These are phyloP conservation scores for Akanthomyces uredinophilus DNA, from an alignment of 2,329 filamentous ascomycete species.

Conservation along the genomic window DNA sequence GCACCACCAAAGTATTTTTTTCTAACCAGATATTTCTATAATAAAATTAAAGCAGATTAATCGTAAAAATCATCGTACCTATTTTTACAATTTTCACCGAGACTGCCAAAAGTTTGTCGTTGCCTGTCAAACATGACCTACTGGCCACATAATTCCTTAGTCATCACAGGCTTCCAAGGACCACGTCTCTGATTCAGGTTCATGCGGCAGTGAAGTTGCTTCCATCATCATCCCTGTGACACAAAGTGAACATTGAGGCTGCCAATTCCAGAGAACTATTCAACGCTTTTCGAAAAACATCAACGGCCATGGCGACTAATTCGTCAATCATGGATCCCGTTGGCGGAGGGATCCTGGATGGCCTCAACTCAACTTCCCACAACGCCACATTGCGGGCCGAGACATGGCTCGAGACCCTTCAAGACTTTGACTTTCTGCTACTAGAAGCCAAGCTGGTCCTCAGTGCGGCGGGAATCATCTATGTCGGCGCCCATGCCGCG, in stretches of 20 bases:
- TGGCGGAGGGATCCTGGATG: constrained; percentile 23
- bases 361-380: constrained; percentile 27
- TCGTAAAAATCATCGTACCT: no score
- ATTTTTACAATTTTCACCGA: no score
- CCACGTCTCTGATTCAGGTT: constrained; percentile 8
- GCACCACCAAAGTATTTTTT: neutral
- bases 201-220: neutral
- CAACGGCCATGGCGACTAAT: constrained; percentile 21
- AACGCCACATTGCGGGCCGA: constrained; percentile 23
- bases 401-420: constrained; percentile 27
- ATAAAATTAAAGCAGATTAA: no score
- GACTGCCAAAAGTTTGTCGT: neutral
- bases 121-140: neutral
- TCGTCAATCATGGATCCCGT: constrained; percentile 16
- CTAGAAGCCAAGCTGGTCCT: constrained; percentile 47
- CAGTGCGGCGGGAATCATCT: constrained; percentile 77
- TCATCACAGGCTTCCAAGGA: neutral
- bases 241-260: neutral
- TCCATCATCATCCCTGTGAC: neutral
- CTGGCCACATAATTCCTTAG: neutral
- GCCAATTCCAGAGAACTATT: neutral
- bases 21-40: neutral
- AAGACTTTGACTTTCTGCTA: constrained; percentile 36
- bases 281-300: neutral
- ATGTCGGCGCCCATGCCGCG: constrained; percentile 77